Conservation (phyloP, 192 early-diverging fungal genomes). For the Anaeromyces robustus region DNA sequence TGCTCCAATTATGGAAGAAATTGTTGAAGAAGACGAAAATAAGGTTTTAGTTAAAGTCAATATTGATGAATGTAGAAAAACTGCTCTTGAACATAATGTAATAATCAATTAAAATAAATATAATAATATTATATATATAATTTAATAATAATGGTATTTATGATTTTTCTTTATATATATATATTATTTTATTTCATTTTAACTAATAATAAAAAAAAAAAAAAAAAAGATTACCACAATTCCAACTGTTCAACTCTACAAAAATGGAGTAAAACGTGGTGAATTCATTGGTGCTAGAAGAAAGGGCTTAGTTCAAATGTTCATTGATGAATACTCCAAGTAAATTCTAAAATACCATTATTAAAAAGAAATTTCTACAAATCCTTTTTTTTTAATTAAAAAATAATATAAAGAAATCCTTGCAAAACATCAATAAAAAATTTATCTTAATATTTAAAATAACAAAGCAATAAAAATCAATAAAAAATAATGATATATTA, state of each 20-base stretch:
- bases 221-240: not conserved
- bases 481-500: too few species aligned
- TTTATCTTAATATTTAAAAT: too few species aligned
- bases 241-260: not conserved
- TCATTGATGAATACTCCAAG: not conserved
- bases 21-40: slow-evolving; percentile 41
- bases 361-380: too few species aligned
- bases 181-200: too few species aligned
- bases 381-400: too few species aligned
- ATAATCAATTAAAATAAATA: not conserved
- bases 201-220: too few species aligned
- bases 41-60: slow-evolving; percentile 61
- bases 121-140: too few species aligned
- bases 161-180: too few species aligned
- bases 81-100: slow-evolving; percentile 49
- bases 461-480: too few species aligned
- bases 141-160: too few species aligned
- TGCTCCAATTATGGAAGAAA: slow-evolving; percentile 47
- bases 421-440: too few species aligned
- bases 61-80: slow-evolving; percentile 44
- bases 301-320: not conserved
- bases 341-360: not conserved
- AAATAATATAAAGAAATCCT: too few species aligned
- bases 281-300: not conserved
- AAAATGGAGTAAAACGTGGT: not conserved